Conservation (phyloP, 495 filamentous ascomycete genomes). For the Podospora sp. region DNA sequence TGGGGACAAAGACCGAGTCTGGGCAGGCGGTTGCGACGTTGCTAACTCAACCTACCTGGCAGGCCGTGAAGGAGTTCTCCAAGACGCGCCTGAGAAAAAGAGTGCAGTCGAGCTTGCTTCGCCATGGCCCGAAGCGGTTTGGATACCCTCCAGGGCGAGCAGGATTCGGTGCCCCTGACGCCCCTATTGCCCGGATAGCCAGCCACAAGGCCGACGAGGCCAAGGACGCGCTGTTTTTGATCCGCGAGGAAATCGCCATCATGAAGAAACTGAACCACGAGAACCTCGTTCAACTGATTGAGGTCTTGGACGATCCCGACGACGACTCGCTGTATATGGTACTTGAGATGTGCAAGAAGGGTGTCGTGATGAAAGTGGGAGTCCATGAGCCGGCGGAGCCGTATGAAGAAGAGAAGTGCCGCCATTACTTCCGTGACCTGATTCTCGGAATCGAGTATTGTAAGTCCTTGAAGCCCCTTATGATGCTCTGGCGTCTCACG, state of each 20-base stretch:
- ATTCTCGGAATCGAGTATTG: constrained; percentile 94
- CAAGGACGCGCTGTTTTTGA: constrained; percentile 82
- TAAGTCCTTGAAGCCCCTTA: constrained; percentile 43
- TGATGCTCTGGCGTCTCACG: background rate
- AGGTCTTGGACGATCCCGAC: constrained; percentile 92
- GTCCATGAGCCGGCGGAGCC: constrained; percentile 81
- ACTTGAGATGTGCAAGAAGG: constrained; percentile 98
- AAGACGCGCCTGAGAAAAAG: constrained; percentile 91
- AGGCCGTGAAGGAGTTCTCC: constrained; percentile 98
- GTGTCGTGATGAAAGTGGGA: constrained; percentile 95
- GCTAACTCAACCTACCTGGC: constrained; percentile 1
- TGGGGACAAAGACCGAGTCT: background rate
- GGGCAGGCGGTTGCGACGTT: background rate
- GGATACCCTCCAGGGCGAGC: constrained; percentile 33
- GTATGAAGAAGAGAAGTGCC: constrained; percentile 80
- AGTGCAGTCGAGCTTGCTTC: constrained; percentile 86
- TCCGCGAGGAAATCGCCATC: constrained; percentile 95
- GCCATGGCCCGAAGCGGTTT: constrained; percentile 54
- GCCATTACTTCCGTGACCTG: constrained; percentile 92
- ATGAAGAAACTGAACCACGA: constrained; percentile 98
- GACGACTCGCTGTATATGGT: constrained; percentile 99
- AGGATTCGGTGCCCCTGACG: constrained; percentile 65
- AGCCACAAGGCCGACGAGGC: constrained; percentile 54
- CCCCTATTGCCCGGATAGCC: constrained; percentile 57
- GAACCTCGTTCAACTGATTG: constrained; percentile 89